phyloP scores from a whole-genome alignment of 2,329 filamentous ascomycete species.

The Nothophoma quercina region DNA sequence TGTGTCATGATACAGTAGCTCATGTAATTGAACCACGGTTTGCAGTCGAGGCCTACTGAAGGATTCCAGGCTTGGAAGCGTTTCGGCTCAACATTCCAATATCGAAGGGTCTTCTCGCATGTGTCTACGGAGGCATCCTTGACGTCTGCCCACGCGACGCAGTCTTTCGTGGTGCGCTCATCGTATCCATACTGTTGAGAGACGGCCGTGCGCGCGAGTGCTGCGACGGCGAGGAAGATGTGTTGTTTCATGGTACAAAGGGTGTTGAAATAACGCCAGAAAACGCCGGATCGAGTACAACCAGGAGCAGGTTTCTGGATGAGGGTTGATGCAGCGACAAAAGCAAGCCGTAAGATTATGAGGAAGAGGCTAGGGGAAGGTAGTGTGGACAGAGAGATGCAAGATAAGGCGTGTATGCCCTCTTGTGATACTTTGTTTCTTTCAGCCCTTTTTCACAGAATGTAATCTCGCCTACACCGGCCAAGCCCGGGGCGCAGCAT shows the following conservation, averaged over 20 bases:
- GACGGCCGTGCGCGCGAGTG: background rate
- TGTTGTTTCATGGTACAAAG: background rate
- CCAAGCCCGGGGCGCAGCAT: too few species aligned
- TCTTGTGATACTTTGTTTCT: too few species aligned
- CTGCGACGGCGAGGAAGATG: background rate
- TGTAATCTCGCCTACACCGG: too few species aligned
- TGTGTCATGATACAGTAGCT: constrained; percentile 9
- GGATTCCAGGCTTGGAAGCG: constrained; percentile 15
- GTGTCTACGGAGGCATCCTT: background rate
- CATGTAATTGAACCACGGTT: background rate
- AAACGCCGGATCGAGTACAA: too few species aligned
- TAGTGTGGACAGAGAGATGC: too few species aligned
- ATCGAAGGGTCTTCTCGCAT: background rate
- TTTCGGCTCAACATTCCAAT: background rate
- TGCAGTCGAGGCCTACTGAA: constrained; percentile 6
- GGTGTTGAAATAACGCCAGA: too few species aligned
- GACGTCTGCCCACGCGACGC: constrained; percentile 1
- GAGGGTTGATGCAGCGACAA: too few species aligned
- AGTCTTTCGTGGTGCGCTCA: background rate
- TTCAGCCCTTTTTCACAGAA: too few species aligned
- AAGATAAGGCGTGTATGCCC: too few species aligned
- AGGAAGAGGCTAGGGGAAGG: too few species aligned
- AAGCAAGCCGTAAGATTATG: too few species aligned
- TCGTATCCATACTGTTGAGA: background rate
- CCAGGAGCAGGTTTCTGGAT: too few species aligned